Evolutionary conservation across 148 eudicot species (phyloP), one percentile per base, ranked within the genome.

Genomic region (Hydrangea macrophylla): DNA sequence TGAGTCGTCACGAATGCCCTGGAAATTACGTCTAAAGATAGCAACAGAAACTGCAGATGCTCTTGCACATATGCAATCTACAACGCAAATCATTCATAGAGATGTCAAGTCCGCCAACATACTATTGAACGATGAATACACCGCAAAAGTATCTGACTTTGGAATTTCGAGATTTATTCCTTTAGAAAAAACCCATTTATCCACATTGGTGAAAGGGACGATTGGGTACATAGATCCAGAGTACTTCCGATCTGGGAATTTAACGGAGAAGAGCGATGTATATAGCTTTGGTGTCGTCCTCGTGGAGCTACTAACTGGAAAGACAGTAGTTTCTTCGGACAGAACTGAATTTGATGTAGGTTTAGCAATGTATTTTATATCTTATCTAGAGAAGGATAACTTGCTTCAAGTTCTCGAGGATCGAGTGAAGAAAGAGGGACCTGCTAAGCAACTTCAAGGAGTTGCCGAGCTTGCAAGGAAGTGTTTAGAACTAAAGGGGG

Each of bases 241-340:
- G 40, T 83, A 76, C 72, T 64, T 83, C 7, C 79, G 72, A 3
- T 58, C 79, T 2, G 69, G 73, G 18, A 69, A 60, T 6, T 56
- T 77, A 32, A 83, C 81, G 9, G 75, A 77, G 30, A 81, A 77
- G 30, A 80, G 84, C 18, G 79, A 80, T 17, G 83, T 74, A 12
- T 81, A 81, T 60, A 81, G 84, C 64, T 82, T 78, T 61, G 85
- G 85, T 13, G 72, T 80, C 9, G 75, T 73, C 22, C 76, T 82
- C 12, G 55, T 75, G 20, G 77, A 83, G 73, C 81, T 83, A 17
- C 57, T 83, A 23, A 83, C 81, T 3, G 73, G 83, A n/a, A 30
- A 61, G 35, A 79, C 69, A 44, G 78, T 68, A 18, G 17, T 73
- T 11, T 65, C 78, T 33, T 58, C 55, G 17, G 78, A 73, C 30